phyloP scores from a whole-genome alignment of 2,329 filamentous ascomycete genomes.

The Rasamsonia emersonii region DNA sequence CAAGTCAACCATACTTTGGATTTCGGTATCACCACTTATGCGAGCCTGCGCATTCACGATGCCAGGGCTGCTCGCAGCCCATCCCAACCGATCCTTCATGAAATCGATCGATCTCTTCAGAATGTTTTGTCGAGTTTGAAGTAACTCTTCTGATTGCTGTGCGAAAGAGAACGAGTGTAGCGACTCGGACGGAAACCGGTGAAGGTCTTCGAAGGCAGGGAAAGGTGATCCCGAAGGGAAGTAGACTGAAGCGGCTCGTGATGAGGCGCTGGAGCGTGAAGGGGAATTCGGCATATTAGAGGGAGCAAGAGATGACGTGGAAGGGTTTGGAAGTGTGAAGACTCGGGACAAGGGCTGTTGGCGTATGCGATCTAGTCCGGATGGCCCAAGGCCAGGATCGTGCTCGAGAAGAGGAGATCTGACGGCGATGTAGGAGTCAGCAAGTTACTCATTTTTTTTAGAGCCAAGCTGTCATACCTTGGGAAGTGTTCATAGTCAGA shows the following conservation, averaged over 20 bases:
- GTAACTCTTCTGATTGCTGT: conserved; percentile 83
- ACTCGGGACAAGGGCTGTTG: conserved; percentile 65
- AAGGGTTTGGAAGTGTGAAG: conserved; percentile 56
- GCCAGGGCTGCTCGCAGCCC: conserved; percentile 65
- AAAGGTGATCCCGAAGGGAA: conserved; percentile 58
- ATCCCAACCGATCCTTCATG: conserved; percentile 84
- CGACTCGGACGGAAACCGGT: conserved; percentile 88
- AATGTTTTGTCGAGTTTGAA: conserved; percentile 87
- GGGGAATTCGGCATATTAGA: conserved; percentile 54
- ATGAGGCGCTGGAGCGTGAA: conserved; percentile 54
- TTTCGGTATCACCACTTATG: conserved; percentile 71
- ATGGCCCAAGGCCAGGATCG: conserved; percentile 76
- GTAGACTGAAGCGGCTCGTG: conserved; percentile 44
- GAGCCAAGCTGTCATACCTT: no score
- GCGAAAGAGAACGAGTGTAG: conserved; percentile 98
- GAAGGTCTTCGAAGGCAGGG: conserved; percentile 73
- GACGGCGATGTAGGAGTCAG: conserved; percentile 9
- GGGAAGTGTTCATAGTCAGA: conserved; percentile 62
- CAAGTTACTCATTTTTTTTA: no score
- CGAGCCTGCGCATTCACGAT: conserved; percentile 78
- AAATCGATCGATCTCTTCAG: conserved; percentile 92
- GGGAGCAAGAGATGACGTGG: conserved; percentile 54
- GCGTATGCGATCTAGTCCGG: conserved; percentile 85
- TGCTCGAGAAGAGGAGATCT: conserved; percentile 82
- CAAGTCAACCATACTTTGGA: conserved; percentile 85